Base-by-base conservation (phyloP, 305 asterid species). In the Fraxinus platypoda region DNA sequence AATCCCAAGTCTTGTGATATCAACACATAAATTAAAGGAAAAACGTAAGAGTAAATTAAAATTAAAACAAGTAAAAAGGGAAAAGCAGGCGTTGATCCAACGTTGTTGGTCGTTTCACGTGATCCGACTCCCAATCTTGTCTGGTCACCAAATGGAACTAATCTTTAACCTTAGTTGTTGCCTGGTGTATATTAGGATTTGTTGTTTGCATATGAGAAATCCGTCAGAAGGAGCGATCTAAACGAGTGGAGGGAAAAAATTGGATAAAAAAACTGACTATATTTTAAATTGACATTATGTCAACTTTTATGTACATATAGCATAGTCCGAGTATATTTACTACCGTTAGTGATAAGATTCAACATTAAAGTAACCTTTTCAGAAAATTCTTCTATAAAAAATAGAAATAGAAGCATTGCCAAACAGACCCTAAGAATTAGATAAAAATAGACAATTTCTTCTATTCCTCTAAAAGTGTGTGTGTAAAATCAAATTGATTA, bases 71-170 rank as follows among this genome's bases (percentile, higher is more conserved):
- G 28, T 57, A 79, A 30, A 13, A 41, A 19, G 2, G 34, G 33
- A 75, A 26, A 80, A 54, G 87, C 85, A 76, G 43, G 37, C 93
- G 93, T 89, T 25, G 88, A 89, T 83, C 86, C 78, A 80, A 91
- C 93, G 91, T 86, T 83, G 87, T 80, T 74, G 84, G 76, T 43
- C 34, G 76, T 52, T 84, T 88, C 91, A 83, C 92, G 89, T 86
- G 90, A 91, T 91, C 91, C 93, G 81, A 88, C 85, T 81, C 83
- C 80, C 74, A 80, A 80, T 83, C 73, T 43, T 49, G 43, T 83
- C 75, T 57, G 33, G 43, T 75, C 81, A 49, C 41, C 35, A 23
- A 43, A 59, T 19, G 75, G 70, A 43, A 35, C 82, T 83, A 68
- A 43, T 43, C 54, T 43, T 43, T 43, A 43, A 43, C 54, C 54